phyloP scores from a whole-genome alignment of 2,329 filamentous ascomycete genomes.

The Triangularia setosa region DNA sequence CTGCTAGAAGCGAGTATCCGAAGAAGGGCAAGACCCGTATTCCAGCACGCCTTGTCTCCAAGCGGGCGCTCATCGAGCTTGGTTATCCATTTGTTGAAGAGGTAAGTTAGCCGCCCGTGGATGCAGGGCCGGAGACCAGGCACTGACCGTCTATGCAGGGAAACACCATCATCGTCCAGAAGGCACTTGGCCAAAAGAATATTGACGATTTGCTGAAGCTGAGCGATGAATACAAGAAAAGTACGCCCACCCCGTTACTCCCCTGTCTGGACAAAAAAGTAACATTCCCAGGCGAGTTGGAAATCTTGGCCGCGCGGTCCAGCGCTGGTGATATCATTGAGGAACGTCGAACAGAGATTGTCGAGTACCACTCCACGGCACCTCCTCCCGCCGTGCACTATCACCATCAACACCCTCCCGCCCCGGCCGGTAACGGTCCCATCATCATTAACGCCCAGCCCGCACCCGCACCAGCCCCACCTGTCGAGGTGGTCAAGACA shows the following conservation, averaged over 20 bases:
- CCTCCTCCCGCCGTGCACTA: conserved; percentile 17
- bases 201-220: conserved; percentile 85
- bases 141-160: conserved; percentile 55
- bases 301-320: conserved; percentile 44
- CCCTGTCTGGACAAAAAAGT: conserved; percentile 6
- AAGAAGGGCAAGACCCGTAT: conserved; percentile 89
- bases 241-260: conserved; percentile 34
- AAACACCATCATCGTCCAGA: conserved; percentile 74
- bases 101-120: conserved; percentile 44
- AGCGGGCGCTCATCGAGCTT: conserved; percentile 75
- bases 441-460: conserved; percentile 34
- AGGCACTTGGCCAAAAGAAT: conserved; percentile 82
- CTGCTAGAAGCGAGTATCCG: conserved; percentile 61
- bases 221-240: conserved; percentile 71
- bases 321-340: conserved; percentile 45
- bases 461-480: conserved; percentile 31
- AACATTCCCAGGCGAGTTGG: conserved; percentile 38
- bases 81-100: conserved; percentile 86
- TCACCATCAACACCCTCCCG: conserved; percentile 7
- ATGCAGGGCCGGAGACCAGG: neutral
- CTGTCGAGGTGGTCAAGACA: conserved; percentile 43
- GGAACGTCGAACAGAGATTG: conserved; percentile 37
- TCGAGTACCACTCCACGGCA: conserved; percentile 26
- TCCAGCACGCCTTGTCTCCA: conserved; percentile 73
- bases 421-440: conserved; percentile 26